Evolutionary conservation across 257 asterid genomes (phyloP).

Genomic region (Perilla frutescens): DNA sequence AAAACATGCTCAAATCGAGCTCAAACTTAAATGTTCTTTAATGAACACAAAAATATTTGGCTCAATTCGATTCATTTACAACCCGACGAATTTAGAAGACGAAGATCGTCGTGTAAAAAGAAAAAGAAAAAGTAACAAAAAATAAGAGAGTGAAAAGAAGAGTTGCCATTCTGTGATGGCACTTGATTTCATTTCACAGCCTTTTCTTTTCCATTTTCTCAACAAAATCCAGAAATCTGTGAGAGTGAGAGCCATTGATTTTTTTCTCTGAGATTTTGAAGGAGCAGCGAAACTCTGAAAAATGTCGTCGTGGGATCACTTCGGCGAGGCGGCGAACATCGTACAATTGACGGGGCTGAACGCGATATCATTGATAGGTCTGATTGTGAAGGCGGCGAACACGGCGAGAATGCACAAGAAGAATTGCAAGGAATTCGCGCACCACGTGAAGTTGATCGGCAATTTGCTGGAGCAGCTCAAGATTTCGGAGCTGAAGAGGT

Average conservation of each 20-base stretch:
- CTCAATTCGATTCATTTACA: too few species aligned
- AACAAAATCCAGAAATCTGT: too few species aligned
- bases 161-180: too few species aligned
- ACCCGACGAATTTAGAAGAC: too few species aligned
- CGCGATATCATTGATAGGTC: constrained; percentile 57
- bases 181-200: too few species aligned
- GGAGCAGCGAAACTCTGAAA: background rate
- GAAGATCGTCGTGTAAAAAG: too few species aligned
- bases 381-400: constrained; percentile 69
- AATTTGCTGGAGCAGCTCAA: constrained; percentile 81
- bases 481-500: constrained; percentile 61
- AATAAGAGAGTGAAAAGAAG: too few species aligned
- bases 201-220: too few species aligned
- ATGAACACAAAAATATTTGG: too few species aligned
- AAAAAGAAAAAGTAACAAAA: constrained; percentile 16
- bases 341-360: constrained; percentile 59
- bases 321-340: constrained; percentile 65
- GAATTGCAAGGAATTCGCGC: constrained; percentile 72
- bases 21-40: too few species aligned
- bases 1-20: too few species aligned
- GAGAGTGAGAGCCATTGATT: too few species aligned
- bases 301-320: constrained; percentile 67
- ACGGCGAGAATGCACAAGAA: constrained; percentile 72
- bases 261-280: background rate
- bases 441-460: constrained; percentile 76